Base-by-base conservation (phyloP, 306 rosid genomes). In the Fragaria vesca region DNA sequence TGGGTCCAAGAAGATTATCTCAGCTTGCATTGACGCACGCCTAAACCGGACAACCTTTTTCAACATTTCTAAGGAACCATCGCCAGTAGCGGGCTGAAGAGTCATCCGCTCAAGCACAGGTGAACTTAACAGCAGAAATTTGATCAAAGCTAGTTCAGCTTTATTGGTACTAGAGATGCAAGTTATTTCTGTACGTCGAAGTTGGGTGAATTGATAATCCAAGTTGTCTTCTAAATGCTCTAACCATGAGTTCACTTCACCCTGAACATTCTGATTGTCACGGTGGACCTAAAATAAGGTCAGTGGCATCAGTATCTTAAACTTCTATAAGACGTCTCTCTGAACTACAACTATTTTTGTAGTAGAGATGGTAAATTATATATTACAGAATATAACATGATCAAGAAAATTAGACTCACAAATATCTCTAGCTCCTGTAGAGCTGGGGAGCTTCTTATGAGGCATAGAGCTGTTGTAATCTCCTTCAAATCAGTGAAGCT, bases 361-460 rank as follows among this genome's bases (percentile, higher is more conserved):
- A 36, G 5, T 36, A 36, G 40, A 36, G 40, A 36, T 36, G 40
- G 40, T 36, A 36, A 4, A 0, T 36, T 3, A 36, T 36, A 36
- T 3, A 36, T 36, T 3, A 36, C 40, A 36, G 47, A 43, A 43
- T 43, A 43, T 10, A 43, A 9, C 2, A 42, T 43, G 17, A 47
- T 47, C 1, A 13, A 13, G 17, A 47, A 13, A 47, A 15, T 13
- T 47, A 47, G 4, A 17, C 61, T 55, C 26, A 55, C 61, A 8
- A n/a, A n/a, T 20, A 55, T n/a, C 4, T 20, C 61, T 55, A 55
- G 61, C 3, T 8, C 12, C 12, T n/a, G 12, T n/a, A 55, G 12
- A 3, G 38, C 78, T 45, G 93, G 91, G 30, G 90, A 87, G 78
- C 87, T 90, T 81, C 88, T 84, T 46, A 87, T 34, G 18, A 90